phyloP scores from a whole-genome alignment of 2,329 filamentous ascomycete species.

The Amauroascus niger region DNA sequence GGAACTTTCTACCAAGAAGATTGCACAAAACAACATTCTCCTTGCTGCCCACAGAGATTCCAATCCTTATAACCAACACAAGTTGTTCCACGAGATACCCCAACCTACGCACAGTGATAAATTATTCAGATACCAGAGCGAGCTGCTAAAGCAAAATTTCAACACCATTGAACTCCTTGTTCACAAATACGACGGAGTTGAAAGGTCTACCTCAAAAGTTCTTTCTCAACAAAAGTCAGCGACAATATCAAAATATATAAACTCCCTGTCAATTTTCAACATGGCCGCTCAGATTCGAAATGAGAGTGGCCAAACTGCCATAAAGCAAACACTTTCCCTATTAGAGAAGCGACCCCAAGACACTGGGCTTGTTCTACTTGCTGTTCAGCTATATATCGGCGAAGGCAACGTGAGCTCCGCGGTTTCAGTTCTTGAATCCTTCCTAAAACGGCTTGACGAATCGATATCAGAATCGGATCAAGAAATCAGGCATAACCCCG shows the following conservation, averaged over 20 bases:
- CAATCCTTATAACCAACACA: constrained; percentile 52
- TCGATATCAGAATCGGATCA: constrained; percentile 48
- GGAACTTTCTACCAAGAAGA: constrained; percentile 49
- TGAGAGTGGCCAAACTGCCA: constrained; percentile 53
- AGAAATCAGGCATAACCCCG: constrained; percentile 71
- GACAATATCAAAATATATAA: constrained; percentile 43
- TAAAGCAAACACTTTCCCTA: constrained; percentile 60
- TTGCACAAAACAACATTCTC: constrained; percentile 52
- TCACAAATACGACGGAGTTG: constrained; percentile 52
- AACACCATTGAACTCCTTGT: constrained; percentile 49
- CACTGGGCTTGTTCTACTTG: constrained; percentile 67
- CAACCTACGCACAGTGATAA: constrained; percentile 42
- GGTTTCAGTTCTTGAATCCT: constrained; percentile 62
- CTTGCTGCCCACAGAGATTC: constrained; percentile 37
- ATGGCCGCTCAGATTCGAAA: constrained; percentile 64
- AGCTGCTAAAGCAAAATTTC: constrained; percentile 45
- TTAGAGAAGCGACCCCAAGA: constrained; percentile 68
- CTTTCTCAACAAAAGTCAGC: constrained; percentile 42
- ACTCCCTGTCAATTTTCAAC: constrained; percentile 53
- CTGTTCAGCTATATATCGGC: constrained; percentile 70
- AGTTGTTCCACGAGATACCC: constrained; percentile 45
- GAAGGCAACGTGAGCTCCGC: constrained; percentile 64
- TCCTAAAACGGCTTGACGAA: constrained; percentile 61
- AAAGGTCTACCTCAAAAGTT: constrained; percentile 44
- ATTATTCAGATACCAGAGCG: constrained; percentile 51